Conservation (phyloP, 2,329 filamentous ascomycete genomes). For the Tolypocladium endophyticum region DNA sequence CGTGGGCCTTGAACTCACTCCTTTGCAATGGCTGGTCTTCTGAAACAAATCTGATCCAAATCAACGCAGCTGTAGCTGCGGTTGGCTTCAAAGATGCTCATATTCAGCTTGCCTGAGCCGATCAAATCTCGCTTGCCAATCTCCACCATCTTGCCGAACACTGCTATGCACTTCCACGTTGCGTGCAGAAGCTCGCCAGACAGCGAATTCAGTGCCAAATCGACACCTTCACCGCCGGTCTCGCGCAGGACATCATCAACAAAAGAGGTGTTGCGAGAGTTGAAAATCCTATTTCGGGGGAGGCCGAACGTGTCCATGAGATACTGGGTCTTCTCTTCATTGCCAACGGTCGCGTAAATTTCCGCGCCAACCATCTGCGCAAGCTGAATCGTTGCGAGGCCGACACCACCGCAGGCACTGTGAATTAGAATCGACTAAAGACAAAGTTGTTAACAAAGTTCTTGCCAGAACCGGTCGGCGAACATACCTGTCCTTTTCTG, state of each 20-base stretch:
- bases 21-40: neutral
- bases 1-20: neutral
- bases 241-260: neutral
- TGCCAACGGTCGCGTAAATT: neutral
- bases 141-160: neutral
- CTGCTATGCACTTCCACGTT: neutral
- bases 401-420: neutral
- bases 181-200: neutral
- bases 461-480: neutral
- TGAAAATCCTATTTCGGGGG: neutral
- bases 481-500: neutral
- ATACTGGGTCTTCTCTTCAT: neutral
- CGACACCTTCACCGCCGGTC: neutral
- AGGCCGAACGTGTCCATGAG: neutral
- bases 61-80: neutral
- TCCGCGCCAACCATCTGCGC: neutral
- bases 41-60: neutral
- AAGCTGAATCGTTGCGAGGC: neutral
- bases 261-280: neutral
- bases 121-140: conserved; percentile 12
- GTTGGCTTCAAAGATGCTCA: neutral
- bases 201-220: neutral
- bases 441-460: neutral
- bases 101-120: neutral
- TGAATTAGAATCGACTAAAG: neutral